Evolutionary conservation across 805 yeast genomes (phyloP).

Genomic region (Candida ficus): DNA sequence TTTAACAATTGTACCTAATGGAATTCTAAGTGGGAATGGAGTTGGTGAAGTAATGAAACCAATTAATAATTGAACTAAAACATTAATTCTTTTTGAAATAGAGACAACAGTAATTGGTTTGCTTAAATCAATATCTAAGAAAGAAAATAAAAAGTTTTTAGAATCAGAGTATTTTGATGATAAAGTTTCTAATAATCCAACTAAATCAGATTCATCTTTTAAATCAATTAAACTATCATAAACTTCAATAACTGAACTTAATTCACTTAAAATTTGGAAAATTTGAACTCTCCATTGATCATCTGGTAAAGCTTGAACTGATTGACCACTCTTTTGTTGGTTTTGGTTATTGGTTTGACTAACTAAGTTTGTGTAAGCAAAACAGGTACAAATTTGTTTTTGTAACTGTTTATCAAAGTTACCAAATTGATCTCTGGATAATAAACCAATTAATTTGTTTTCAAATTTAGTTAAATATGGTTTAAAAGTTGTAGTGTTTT

Average conservation of each 20-base stretch:
- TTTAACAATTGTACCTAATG: conserved; percentile 52
- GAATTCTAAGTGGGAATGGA: conserved; percentile 51
- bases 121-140: conserved; percentile 55
- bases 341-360: conserved; percentile 38
- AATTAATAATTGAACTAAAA: conserved; percentile 40
- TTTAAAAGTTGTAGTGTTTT: conserved; percentile 75
- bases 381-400: conserved; percentile 38
- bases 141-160: conserved; percentile 34
- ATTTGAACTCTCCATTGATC: conserved; percentile 46
- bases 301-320: conserved; percentile 31
- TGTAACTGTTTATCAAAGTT: conserved; percentile 37
- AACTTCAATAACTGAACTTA: conserved; percentile 48
- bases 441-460: conserved; percentile 34
- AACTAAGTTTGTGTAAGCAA: conserved; percentile 51
- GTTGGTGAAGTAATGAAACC: conserved; percentile 48
- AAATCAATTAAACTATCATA: conserved; percentile 56
- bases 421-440: conserved; percentile 29
- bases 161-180: conserved; percentile 26
- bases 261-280: conserved; percentile 43
- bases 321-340: conserved; percentile 21
- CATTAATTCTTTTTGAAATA: conserved; percentile 45
- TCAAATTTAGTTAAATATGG: conserved; percentile 68
- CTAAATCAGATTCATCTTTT: conserved; percentile 48
- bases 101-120: conserved; percentile 45
- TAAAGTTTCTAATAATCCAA: conserved; percentile 34